A percentile compares a stretch with the other conserved stretches of the same genome.
phyloP scores from a whole-genome alignment of 75 land plant species.

The Picea glauca region DNA sequence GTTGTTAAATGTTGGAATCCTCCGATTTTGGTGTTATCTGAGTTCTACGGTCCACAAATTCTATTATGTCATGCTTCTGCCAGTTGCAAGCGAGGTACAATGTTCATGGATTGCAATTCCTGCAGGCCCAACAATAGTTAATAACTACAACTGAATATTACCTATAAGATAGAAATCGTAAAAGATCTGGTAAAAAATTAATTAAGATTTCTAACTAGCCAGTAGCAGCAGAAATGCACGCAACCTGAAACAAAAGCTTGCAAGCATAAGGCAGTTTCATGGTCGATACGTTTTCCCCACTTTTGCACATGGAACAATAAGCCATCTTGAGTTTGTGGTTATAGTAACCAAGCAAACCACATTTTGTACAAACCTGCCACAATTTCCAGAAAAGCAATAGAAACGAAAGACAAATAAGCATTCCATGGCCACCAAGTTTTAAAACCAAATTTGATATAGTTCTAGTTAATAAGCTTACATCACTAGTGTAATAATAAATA shows the following conservation, averaged over 20 bases:
- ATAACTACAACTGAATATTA: not conserved
- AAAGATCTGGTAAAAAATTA: not conserved
- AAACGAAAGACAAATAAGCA: not conserved
- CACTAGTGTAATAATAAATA: not conserved
- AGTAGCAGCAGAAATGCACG: not conserved
- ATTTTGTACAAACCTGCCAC: conserved; percentile 89
- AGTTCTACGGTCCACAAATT: not conserved
- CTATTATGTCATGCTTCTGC: conserved; percentile 48
- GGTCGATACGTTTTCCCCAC: conserved; percentile 72
- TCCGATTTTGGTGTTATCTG: not conserved
- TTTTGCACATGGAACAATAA: conserved; percentile 82
- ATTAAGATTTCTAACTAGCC: not conserved
- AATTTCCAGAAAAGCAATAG: not conserved
- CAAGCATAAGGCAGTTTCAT: conserved; percentile 99
- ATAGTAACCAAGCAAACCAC: conserved; percentile 90
- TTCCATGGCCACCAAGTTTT: not conserved
- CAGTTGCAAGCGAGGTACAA: conserved; percentile 77
- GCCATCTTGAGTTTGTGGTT: conserved; percentile 80
- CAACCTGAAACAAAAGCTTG: conserved; percentile 95
- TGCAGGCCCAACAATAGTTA: conserved; percentile 17
- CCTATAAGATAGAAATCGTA: conserved; percentile 24
- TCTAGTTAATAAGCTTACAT: not conserved
- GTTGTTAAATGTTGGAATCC: not conserved
- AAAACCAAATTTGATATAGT: not conserved
- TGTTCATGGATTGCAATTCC: conserved; percentile 97